Evolutionary conservation across 805 yeast species (phyloP).

Genomic region (Candida easanensis): DNA sequence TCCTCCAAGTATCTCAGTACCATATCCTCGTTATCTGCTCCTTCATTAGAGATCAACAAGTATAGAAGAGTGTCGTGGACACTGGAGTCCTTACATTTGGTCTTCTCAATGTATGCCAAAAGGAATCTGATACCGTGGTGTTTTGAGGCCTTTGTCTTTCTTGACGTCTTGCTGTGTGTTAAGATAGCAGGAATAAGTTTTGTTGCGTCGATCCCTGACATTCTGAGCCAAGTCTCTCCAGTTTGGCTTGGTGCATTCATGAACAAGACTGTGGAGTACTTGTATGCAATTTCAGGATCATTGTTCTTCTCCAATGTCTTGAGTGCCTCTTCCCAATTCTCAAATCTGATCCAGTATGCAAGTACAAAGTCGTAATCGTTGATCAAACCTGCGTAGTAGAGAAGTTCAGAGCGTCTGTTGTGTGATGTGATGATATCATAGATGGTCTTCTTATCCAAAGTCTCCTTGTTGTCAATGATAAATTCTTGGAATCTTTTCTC

Average conservation of each 20-base stretch:
- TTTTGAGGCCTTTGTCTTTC: conserved; percentile 37
- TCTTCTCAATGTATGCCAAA: conserved; percentile 47
- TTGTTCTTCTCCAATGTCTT: conserved; percentile 50
- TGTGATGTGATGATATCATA: conserved; percentile 70
- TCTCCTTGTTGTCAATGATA: conserved; percentile 42
- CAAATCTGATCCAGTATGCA: conserved; percentile 62
- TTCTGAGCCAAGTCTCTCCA: conserved; percentile 73
- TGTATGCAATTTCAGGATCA: conserved; percentile 52
- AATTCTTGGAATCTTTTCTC: conserved; percentile 44
- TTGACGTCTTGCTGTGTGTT: conserved; percentile 54
- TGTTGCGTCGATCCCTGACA: conserved; percentile 51
- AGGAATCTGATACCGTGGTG: conserved; percentile 71
- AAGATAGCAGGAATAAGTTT: conserved; percentile 74
- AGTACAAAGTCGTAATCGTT: conserved; percentile 70
- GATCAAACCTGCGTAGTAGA: conserved; percentile 64
- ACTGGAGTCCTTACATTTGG: conserved; percentile 40
- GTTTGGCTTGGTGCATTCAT: conserved; percentile 68
- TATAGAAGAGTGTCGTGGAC: conserved; percentile 73
- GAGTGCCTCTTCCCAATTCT: conserved; percentile 73
- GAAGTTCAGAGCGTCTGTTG: conserved; percentile 59
- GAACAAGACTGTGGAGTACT: conserved; percentile 65
- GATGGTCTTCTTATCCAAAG: conserved; percentile 63
- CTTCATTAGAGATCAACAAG: conserved; percentile 47
- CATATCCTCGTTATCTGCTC: conserved; percentile 31
- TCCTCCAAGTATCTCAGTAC: conserved; percentile 49